A percentile compares a stretch with the other conserved stretches of the same genome.
Evolutionary conservation across 2,329 filamentous ascomycete species (phyloP).

Genomic region (Exophiala dermatitidis): DNA sequence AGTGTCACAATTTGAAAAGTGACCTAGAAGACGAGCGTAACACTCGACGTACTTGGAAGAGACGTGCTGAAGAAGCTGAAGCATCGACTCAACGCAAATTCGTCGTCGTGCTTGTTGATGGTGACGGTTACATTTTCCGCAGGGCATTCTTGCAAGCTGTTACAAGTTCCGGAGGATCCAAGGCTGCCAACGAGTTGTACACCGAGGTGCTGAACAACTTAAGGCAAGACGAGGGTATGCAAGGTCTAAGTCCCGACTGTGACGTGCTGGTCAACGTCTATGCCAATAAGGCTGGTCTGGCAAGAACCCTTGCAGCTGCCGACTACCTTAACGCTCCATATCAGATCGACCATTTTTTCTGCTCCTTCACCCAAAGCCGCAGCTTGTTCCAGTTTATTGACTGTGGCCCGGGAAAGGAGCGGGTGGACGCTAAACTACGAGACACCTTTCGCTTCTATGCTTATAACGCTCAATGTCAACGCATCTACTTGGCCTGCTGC

Average conservation of each 20-base stretch:
- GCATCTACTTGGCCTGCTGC: slow-evolving; percentile 58
- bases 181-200: slow-evolving; percentile 30
- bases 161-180: slow-evolving; percentile 45
- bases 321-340: slow-evolving; percentile 33
- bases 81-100: slow-evolving; percentile 42
- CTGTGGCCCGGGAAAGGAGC: slow-evolving; percentile 54
- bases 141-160: slow-evolving; percentile 44
- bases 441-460: slow-evolving; percentile 44
- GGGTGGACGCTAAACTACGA: slow-evolving; percentile 54
- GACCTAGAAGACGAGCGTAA: slow-evolving; percentile 32
- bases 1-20: slow-evolving; percentile 9
- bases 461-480: slow-evolving; percentile 55
- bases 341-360: slow-evolving; percentile 22
- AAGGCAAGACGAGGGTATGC: neutral
- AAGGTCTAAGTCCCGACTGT: slow-evolving; percentile 30
- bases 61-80: slow-evolving; percentile 18
- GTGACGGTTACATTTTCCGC: slow-evolving; percentile 54
- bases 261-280: slow-evolving; percentile 52
- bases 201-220: slow-evolving; percentile 18
- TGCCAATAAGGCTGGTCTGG: slow-evolving; percentile 49
- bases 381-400: slow-evolving; percentile 57
- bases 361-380: slow-evolving; percentile 31
- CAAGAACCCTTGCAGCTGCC: slow-evolving; percentile 43
- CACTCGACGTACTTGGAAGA: slow-evolving; percentile 17
- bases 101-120: slow-evolving; percentile 55